Base-by-base conservation (phyloP, 2,329 filamentous ascomycete genomes). In the Metarhizium guizhouense region DNA sequence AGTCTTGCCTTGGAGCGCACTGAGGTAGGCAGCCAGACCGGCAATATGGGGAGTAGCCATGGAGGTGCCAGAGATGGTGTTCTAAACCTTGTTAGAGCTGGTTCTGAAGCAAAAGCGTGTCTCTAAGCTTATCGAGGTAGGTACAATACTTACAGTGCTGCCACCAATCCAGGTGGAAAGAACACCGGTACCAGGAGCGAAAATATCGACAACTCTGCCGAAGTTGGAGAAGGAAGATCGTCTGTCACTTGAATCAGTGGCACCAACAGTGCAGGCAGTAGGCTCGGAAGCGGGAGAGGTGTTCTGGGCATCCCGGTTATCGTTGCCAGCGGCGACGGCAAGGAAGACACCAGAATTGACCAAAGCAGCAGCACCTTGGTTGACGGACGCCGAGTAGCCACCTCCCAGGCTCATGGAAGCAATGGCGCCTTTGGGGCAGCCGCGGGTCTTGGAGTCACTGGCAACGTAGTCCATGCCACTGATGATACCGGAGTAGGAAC, bases 321-420 rank as follows among this genome's bases (percentile, higher is more conserved):
- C 68, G 63, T 83, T 83, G 47, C 81, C 81, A 18, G 80, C 81
- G 2, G 81, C 80, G 11, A 82, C 79, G 52, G 76, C 79, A 43
- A 81, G 69, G 62, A 81, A 79, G 57, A 81, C 68, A 14, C 79
- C 79, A 0, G 71, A 68, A 7, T 60, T 61, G 59, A 78, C 70
- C 30, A 79, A 70, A 54, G 67, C 68, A 32, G 70, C 71, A 8
- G 80, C 78, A 8, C 79, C 79, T 18, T 63, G 65, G 72, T 83
- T 83, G 60, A 82, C 62, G 11, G 78, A 65, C 2, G 68, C 56
- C 3, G 77, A 78, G 57, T 61, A 68, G 56, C 62, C 53, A 16
- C 79, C 80, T 10, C 81, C 80, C 4, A 84, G 75, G 16, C 77
- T 81, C 79, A 83, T 81, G 70, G 77, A 81, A 62, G 78, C 74